Evolutionary conservation across 169 alveolate species (phyloP).

Genomic region (Plasmodium malariae): DNA sequence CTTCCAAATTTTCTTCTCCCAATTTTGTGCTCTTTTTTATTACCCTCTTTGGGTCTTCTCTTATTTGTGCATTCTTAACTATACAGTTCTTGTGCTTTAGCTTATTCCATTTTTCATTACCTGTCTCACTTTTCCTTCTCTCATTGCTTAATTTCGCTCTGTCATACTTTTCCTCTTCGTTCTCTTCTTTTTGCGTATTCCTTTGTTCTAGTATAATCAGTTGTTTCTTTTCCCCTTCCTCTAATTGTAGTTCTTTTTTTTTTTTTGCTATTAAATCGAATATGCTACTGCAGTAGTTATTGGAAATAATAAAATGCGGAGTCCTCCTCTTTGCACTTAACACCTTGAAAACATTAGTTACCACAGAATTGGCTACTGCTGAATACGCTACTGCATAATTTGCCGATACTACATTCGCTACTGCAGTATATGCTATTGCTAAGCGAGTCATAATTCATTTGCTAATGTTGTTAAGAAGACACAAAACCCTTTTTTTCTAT

Average conservation of each 20-base stretch:
- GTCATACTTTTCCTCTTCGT: not conserved
- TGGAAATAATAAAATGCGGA: not conserved
- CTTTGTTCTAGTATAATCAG: not conserved
- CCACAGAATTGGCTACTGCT: too few species aligned
- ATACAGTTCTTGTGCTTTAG: not conserved
- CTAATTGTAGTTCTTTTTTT: slow-evolving; percentile 10
- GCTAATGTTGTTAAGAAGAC: too few species aligned
- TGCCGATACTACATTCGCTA: too few species aligned
- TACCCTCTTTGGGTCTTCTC: not conserved
- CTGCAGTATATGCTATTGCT: too few species aligned
- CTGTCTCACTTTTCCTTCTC: not conserved
- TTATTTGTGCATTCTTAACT: not conserved
- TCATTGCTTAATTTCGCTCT: not conserved
- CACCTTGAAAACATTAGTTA: too few species aligned
- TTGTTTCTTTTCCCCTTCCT: not conserved
- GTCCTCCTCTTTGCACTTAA: too few species aligned
- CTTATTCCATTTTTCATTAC: not conserved
- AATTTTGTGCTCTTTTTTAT: not conserved
- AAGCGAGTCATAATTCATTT: too few species aligned
- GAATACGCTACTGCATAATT: too few species aligned
- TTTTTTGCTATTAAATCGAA: slow-evolving; percentile 62
- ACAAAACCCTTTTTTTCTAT: too few species aligned
- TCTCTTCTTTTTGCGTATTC: not conserved
- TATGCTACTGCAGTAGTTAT: slow-evolving; percentile 43
- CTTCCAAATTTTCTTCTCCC: not conserved